Evolutionary conservation across 225 moss, liverwort and hornwort genomes (phyloP).

Genomic region (Marchantia polymorpha): DNA sequence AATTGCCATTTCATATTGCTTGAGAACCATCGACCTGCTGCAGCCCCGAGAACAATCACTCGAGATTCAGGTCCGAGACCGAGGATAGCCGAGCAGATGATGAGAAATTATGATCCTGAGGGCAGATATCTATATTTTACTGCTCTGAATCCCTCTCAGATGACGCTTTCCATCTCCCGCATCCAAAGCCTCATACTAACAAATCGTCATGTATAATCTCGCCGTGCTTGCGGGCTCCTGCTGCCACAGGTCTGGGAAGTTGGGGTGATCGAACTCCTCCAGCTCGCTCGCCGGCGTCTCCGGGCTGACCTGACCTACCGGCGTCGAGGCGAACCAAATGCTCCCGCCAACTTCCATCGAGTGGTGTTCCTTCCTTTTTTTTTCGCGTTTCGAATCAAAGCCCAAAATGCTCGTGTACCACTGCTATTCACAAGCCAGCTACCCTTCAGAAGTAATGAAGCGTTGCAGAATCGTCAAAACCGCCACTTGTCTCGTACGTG

Average conservation of each 20-base stretch:
- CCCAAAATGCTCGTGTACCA: slow-evolving; percentile 11
- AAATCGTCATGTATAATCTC: background rate
- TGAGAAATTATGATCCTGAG: background rate
- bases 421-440: slow-evolving; percentile 20
- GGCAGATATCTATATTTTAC: background rate
- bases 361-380: background rate
- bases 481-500: background rate
- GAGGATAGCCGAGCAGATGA: no score
- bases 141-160: background rate
- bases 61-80: no score
- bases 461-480: slow-evolving; percentile 14
- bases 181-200: background rate
- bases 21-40: no score
- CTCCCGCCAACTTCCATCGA: background rate
- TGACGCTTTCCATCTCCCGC: background rate
- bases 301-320: background rate
- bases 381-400: background rate
- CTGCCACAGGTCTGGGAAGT: background rate
- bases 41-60: no score
- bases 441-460: slow-evolving; percentile 18
- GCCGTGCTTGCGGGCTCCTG: slow-evolving; percentile 1
- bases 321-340: background rate
- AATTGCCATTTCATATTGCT: no score
- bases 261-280: background rate
- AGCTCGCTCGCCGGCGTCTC: slow-evolving; percentile 8